A percentile compares a stretch with the other conserved stretches of the same genome.
Conservation (phyloP, 208 protist genomes). For the Porcisia hertigi region DNA sequence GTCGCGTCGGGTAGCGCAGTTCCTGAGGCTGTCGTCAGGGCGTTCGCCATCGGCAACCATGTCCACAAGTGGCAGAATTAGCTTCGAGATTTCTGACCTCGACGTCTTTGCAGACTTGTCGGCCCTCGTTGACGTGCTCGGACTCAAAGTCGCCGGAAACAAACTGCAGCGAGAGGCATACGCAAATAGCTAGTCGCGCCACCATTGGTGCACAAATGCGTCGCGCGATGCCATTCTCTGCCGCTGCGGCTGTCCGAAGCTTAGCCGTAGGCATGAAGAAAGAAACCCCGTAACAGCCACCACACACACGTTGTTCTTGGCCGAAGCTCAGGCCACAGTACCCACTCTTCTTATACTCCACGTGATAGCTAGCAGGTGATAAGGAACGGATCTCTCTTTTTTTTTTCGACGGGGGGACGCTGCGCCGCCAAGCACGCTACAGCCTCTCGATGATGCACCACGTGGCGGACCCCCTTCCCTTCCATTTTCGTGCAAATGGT, state of each 20-base stretch:
- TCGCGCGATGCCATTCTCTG: neutral
- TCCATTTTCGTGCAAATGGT: neutral
- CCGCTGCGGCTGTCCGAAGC: neutral
- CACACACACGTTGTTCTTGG: neutral
- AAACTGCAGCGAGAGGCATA: neutral
- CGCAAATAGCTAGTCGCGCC: neutral
- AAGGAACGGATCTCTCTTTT: too few species aligned
- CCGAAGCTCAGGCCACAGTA: neutral
- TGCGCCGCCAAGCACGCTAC: too few species aligned
- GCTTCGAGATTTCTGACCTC: neutral
- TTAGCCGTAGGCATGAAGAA: neutral
- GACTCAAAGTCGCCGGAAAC: neutral
- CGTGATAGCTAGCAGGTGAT: too few species aligned
- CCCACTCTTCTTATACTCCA: neutral
- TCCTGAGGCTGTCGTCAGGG: neutral
- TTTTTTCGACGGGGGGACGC: too few species aligned
- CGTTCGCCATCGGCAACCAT: neutral
- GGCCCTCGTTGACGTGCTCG: neutral
- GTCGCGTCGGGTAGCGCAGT: neutral
- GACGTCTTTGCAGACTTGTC: neutral
- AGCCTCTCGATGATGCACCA: too few species aligned
- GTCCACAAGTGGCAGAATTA: neutral
- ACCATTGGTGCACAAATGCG: neutral
- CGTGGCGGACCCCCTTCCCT: too few species aligned
- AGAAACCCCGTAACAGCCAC: neutral